Conservation (phyloP, 768 basidiomycete species). For the Rhizopogon sp. region DNA sequence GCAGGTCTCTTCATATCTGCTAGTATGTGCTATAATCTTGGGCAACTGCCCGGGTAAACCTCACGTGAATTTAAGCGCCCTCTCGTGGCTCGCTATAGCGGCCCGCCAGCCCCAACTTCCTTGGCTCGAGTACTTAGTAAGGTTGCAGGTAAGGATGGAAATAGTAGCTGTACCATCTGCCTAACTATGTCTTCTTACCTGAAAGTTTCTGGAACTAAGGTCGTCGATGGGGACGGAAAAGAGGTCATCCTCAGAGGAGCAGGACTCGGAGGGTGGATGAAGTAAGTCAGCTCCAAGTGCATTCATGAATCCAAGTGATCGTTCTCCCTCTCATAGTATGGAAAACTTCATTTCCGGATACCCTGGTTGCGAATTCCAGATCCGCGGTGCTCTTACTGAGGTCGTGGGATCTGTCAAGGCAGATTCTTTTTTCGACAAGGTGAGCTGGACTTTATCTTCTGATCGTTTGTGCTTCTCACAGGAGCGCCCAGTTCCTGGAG, state of each 20-base stretch:
- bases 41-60: constrained; percentile 10
- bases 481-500: constrained; percentile 59
- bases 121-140: neutral
- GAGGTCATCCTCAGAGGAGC: constrained; percentile 65
- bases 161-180: neutral
- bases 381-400: constrained; percentile 62
- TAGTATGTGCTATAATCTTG: neutral
- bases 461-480: neutral
- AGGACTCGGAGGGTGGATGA: constrained; percentile 85
- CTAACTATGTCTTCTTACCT: constrained; percentile 36
- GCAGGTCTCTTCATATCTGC: neutral
- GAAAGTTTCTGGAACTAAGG: constrained; percentile 52
- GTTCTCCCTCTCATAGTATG: constrained; percentile 40
- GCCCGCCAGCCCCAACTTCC: constrained; percentile 4
- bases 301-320: constrained; percentile 1
- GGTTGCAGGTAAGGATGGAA: neutral
- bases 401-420: constrained; percentile 64
- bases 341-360: constrained; percentile 78
- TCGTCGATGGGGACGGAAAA: constrained; percentile 53
- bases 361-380: constrained; percentile 78
- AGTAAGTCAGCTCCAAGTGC: constrained; percentile 41
- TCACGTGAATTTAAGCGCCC: neutral
- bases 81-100: constrained; percentile 1
- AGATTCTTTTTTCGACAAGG: constrained; percentile 83
- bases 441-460: constrained; percentile 17